Evolutionary conservation across 768 basidiomycete species (phyloP).

Genomic region (Leccinum fibrillosum): DNA sequence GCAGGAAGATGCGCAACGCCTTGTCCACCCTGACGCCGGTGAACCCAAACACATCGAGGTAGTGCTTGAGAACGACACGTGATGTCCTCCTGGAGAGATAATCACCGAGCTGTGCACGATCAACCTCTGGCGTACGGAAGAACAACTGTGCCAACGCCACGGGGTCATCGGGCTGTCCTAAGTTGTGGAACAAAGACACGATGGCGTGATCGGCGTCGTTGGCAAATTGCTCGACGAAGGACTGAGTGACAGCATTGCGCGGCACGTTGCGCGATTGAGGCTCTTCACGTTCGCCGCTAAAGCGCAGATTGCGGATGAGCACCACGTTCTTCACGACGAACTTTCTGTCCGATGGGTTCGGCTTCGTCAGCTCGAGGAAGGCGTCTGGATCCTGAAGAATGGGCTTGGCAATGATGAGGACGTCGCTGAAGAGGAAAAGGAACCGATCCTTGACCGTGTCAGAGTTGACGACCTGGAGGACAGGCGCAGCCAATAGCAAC

Average conservation of each 20-base stretch:
- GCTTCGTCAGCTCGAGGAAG: conserved; percentile 55
- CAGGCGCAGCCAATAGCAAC: conserved; percentile 78
- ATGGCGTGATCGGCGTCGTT: conserved; percentile 82
- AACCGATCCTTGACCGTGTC: conserved; percentile 95
- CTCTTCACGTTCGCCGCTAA: conserved; percentile 68
- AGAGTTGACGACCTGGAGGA: conserved; percentile 90
- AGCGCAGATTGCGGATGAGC: conserved; percentile 64
- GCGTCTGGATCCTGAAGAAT: conserved; percentile 66
- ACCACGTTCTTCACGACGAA: conserved; percentile 91
- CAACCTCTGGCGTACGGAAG: conserved; percentile 82
- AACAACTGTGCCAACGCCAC: conserved; percentile 69
- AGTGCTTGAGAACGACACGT: conserved; percentile 75
- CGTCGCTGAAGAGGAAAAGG: conserved; percentile 95
- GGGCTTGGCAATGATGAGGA: conserved; percentile 92
- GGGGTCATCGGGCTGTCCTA: conserved; percentile 61
- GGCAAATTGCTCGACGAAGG: conserved; percentile 78
- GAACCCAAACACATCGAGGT: conserved; percentile 86
- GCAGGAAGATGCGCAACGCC: conserved; percentile 85
- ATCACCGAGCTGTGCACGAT: conserved; percentile 78
- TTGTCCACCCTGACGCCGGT: conserved; percentile 80
- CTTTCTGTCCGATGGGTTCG: conserved; percentile 61
- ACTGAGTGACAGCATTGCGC: conserved; percentile 61
- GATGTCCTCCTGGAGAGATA: conserved; percentile 76
- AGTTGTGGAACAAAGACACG: conserved; percentile 60
- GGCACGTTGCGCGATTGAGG: conserved; percentile 44